phyloP scores from a whole-genome alignment of 2,329 filamentous ascomycete species.

The Geosmithia flava region DNA sequence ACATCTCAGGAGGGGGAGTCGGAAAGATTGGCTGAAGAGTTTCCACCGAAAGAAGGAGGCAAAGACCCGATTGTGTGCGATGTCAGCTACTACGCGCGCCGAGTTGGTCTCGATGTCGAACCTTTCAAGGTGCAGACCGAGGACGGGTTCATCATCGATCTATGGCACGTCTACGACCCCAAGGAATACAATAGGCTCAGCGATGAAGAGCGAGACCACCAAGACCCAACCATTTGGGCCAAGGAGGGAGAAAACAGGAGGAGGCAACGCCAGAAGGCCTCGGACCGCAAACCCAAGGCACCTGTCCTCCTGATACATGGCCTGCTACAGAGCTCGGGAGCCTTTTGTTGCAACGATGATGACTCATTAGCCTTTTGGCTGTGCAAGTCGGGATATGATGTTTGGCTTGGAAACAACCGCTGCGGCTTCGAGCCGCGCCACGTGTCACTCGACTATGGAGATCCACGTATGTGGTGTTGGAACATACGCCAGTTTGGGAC shows the following conservation, averaged over 20 bases:
- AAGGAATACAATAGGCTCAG: constrained; percentile 49
- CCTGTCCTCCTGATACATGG: constrained; percentile 83
- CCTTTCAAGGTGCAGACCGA: constrained; percentile 79
- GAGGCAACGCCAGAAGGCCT: constrained; percentile 6
- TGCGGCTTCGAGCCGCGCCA: constrained; percentile 78
- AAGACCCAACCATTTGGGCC: constrained; percentile 50
- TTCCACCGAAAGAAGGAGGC: constrained; percentile 65
- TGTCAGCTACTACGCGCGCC: constrained; percentile 71
- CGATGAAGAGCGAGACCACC: constrained; percentile 35
- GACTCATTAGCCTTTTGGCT: constrained; percentile 84
- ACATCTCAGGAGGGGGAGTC: constrained; percentile 25
- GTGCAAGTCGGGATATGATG: constrained; percentile 83
- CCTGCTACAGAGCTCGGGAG: constrained; percentile 74
- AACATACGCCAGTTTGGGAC: constrained; percentile 91
- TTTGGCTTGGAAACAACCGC: constrained; percentile 91
- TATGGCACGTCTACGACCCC: constrained; percentile 87
- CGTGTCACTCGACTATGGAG: constrained; percentile 52
- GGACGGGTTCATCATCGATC: constrained; percentile 79
- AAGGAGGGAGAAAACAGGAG: constrained; percentile 3
- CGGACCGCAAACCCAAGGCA: constrained; percentile 49
- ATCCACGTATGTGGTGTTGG: constrained; percentile 95
- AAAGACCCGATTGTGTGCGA: constrained; percentile 69
- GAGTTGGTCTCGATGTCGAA: constrained; percentile 80
- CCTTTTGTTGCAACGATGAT: constrained; percentile 84
- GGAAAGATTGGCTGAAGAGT: constrained; percentile 40